Conservation (phyloP, 2,329 filamentous ascomycete species). For the Sclerotinia subarctica region DNA sequence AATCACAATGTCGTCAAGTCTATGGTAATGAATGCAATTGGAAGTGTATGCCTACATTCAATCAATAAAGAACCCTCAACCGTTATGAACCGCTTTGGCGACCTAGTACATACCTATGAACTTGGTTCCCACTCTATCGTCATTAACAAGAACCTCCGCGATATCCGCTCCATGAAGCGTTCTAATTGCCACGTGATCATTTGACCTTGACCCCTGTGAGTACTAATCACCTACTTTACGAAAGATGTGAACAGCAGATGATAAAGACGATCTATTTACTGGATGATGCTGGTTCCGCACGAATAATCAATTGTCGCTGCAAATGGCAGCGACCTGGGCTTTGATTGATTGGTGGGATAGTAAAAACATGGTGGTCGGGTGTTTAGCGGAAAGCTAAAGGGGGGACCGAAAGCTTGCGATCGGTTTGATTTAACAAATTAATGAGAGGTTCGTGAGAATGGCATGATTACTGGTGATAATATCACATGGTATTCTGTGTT, state of each 20-base stretch:
- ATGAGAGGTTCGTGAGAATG: background rate
- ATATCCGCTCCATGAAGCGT: background rate
- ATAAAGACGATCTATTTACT: no score
- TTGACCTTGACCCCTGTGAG: background rate
- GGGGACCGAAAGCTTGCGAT: background rate
- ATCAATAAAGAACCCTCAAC: background rate
- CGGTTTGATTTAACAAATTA: background rate
- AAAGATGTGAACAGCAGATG: no score
- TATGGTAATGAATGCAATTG: no score
- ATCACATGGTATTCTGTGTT: no score
- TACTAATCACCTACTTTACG: no score
- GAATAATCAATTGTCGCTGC: background rate
- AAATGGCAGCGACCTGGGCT: background rate
- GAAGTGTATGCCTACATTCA: no score
- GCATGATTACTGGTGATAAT: background rate
- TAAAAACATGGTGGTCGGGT: background rate
- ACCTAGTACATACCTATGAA: background rate
- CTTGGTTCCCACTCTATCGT: background rate
- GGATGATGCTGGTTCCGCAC: no score
- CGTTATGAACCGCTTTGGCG: background rate
- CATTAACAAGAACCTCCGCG: background rate
- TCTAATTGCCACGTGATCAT: background rate
- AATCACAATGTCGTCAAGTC: no score
- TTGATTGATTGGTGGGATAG: background rate
- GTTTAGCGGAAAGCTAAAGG: conserved; percentile 7